A percentile compares a stretch with the other conserved stretches of the same genome.
Evolutionary conservation across 2,329 filamentous ascomycete species (phyloP).

Genomic region (Alternaria rosae): DNA sequence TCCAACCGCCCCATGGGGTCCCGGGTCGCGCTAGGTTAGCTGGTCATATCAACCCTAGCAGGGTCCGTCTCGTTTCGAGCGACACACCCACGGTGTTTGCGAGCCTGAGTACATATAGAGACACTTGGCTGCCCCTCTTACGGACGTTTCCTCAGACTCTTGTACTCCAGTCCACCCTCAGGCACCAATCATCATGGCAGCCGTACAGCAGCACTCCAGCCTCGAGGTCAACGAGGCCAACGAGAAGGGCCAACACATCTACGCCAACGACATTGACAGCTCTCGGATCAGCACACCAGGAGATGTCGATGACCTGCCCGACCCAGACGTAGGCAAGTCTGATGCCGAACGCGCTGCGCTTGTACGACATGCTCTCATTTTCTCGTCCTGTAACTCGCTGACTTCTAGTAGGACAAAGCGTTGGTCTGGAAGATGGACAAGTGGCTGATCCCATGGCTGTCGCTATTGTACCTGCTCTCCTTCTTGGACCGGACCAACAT

Average conservation of each 20-base stretch:
- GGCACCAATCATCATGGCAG: slow-evolving; percentile 36
- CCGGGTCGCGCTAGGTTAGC: slow-evolving; percentile 28
- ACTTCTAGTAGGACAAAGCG: slow-evolving; percentile 42
- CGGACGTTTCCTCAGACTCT: slow-evolving; percentile 24
- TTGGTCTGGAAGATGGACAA: slow-evolving; percentile 54
- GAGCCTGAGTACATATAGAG: slow-evolving; percentile 42
- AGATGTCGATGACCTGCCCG: slow-evolving; percentile 45
- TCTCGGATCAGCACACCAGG: slow-evolving; percentile 31
- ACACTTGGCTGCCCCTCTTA: slow-evolving; percentile 27
- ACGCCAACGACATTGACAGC: slow-evolving; percentile 39
- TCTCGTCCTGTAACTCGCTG: slow-evolving; percentile 12
- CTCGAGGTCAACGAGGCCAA: slow-evolving; percentile 25
- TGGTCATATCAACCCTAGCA: slow-evolving; percentile 22
- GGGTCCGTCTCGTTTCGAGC: slow-evolving; percentile 15
- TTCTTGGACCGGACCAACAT: slow-evolving; percentile 51
- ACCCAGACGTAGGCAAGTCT: slow-evolving; percentile 45
- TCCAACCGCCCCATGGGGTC: slow-evolving; percentile 49
- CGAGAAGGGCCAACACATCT: slow-evolving; percentile 34
- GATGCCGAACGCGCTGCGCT: slow-evolving; percentile 45
- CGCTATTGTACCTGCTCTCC: slow-evolving; percentile 53
- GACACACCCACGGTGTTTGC: slow-evolving; percentile 14
- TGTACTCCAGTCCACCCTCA: slow-evolving; percentile 22
- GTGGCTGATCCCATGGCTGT: slow-evolving; percentile 52
- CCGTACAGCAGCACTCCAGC: slow-evolving; percentile 35
- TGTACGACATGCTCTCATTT: slow-evolving; percentile 23